Evolutionary conservation across 2,329 filamentous ascomycete species (phyloP).

Genomic region (Emmonsiellopsis sp.): DNA sequence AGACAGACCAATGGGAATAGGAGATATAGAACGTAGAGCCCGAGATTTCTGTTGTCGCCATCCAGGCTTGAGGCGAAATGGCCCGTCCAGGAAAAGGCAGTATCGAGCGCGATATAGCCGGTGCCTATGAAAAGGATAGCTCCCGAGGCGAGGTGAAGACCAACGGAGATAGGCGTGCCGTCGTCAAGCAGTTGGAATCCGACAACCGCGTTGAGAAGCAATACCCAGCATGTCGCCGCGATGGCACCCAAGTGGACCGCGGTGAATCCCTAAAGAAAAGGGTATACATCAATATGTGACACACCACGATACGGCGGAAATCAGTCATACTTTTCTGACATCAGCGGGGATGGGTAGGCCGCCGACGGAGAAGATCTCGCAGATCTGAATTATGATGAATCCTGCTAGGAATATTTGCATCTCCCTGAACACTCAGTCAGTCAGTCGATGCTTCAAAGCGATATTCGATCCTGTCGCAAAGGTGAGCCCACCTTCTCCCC

Average conservation of each 20-base stretch:
- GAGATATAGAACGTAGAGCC: slow-evolving; percentile 89
- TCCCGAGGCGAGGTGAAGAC: slow-evolving; percentile 63
- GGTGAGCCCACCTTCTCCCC: slow-evolving; percentile 62
- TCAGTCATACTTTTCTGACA: slow-evolving; percentile 60
- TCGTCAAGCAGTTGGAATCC: slow-evolving; percentile 93
- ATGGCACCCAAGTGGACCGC: slow-evolving; percentile 87
- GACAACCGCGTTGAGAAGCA: slow-evolving; percentile 84
- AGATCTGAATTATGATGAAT: slow-evolving; percentile 81
- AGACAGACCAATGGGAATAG: slow-evolving; percentile 81
- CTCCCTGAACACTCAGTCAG: slow-evolving; percentile 50
- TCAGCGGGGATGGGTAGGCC: slow-evolving; percentile 65
- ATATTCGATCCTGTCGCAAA: neutral
- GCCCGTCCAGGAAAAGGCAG: slow-evolving; percentile 73
- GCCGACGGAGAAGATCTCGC: slow-evolving; percentile 93
- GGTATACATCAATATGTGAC: neutral
- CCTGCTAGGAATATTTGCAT: slow-evolving; percentile 89
- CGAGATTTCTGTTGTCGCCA: slow-evolving; percentile 59
- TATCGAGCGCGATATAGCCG: slow-evolving; percentile 92
- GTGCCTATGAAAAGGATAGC: slow-evolving; percentile 72
- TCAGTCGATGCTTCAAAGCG: neutral
- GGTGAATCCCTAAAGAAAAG: slow-evolving; percentile 59
- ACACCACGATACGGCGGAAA: neutral
- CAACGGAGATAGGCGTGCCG: slow-evolving; percentile 75
- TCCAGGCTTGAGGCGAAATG: slow-evolving; percentile 58
- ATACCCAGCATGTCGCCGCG: slow-evolving; percentile 76